Conservation (phyloP, 192 early-diverging fungal species). For the Backusella sp. region DNA sequence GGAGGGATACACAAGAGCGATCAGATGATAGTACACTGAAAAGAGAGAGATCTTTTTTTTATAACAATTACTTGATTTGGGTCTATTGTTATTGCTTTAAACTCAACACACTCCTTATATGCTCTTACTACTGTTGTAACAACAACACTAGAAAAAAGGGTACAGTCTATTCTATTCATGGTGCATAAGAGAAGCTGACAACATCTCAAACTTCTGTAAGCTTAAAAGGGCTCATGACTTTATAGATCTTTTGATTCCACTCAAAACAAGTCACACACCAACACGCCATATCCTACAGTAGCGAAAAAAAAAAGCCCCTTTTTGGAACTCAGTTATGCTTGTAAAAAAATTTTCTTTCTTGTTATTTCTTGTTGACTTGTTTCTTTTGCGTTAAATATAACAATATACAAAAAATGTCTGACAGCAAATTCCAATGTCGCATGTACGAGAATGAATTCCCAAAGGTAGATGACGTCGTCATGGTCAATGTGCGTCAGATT, state of each 20-base stretch:
- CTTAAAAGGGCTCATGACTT: too few relatives aligned
- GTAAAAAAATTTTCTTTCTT: background rate
- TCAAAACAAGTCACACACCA: background rate
- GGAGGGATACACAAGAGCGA: background rate
- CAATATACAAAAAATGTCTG: background rate
- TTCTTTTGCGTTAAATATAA: background rate
- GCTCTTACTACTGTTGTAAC: too few relatives aligned
- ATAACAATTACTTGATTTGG: background rate
- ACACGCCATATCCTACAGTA: background rate
- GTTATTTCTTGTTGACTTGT: background rate
- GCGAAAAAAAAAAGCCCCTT: background rate
- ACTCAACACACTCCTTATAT: background rate
- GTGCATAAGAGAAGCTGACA: too few relatives aligned
- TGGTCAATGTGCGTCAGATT: slow-evolving; percentile 96
- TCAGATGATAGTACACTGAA: background rate
- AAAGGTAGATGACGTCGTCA: slow-evolving; percentile 91
- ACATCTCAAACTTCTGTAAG: too few relatives aligned
- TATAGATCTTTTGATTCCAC: background rate
- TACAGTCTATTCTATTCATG: too few relatives aligned
- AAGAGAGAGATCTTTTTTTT: background rate
- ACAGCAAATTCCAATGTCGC: slow-evolving; percentile 65
- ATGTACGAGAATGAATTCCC: slow-evolving; percentile 96
- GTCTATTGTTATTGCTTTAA: slow-evolving; percentile 1
- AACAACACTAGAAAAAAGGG: too few relatives aligned
- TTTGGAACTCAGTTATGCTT: background rate